phyloP scores from a whole-genome alignment of 768 basidiomycete species.

The Pulveroboletus sp. region DNA sequence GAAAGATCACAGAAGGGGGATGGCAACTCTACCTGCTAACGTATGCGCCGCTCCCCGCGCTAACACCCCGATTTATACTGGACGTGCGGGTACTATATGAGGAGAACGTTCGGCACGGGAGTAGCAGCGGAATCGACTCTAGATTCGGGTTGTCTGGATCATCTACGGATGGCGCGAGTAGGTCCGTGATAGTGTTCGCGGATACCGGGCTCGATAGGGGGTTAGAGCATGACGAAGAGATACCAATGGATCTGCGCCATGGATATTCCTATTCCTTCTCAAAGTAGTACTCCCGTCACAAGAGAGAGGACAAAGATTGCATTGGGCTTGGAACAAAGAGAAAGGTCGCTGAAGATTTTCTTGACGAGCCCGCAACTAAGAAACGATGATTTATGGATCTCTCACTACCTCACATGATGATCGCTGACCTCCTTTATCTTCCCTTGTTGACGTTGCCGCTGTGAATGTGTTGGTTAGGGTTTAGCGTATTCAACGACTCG shows the following conservation, averaged over 20 bases:
- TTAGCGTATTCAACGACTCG: background rate
- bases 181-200: too few relatives aligned
- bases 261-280: slow-evolving; percentile 45
- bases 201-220: too few relatives aligned
- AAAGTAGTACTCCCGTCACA: slow-evolving; percentile 51
- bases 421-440: background rate
- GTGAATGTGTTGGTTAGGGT: background rate
- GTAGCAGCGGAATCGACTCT: too few relatives aligned
- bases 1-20: background rate
- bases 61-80: too few relatives aligned
- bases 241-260: too few relatives aligned
- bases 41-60: too few relatives aligned
- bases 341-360: slow-evolving; percentile 70
- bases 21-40: too few relatives aligned
- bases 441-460: background rate
- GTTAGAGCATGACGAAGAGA: too few relatives aligned
- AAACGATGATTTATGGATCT: slow-evolving; percentile 26
- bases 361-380: slow-evolving; percentile 65
- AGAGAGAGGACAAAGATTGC: slow-evolving; percentile 69
- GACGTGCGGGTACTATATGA: too few relatives aligned
- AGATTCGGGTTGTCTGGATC: too few relatives aligned
- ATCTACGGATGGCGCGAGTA: too few relatives aligned
- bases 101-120: too few relatives aligned
- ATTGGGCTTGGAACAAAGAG: slow-evolving; percentile 73
- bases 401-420: background rate